Evolutionary conservation across 805 yeast genomes (phyloP), one percentile per base, ranked within the genome.

Genomic region (Starmerella apis): DNA sequence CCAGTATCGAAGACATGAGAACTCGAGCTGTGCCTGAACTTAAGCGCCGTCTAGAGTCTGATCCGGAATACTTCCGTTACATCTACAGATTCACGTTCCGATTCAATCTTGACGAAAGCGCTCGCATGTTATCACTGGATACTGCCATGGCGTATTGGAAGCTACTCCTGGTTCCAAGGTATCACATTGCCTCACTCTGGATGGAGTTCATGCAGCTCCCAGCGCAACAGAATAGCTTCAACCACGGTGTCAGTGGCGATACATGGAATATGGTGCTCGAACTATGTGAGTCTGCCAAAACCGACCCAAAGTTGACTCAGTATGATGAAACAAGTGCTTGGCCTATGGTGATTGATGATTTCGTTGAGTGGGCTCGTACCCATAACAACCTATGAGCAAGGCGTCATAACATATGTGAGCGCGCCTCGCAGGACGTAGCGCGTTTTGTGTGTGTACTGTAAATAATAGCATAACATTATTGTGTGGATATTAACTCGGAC

Each of bases 291-390:
- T 68, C 48, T 75, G 76, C 52, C 72, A 54, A 63, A 2, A 28
- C 50, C 16, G 83, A 85, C 52, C 77, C 83, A 0, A 54, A 61
- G 1, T 68, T 90, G 4, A 65, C 66, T 14, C 67, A 65, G 2
- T 88, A 87, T 64, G 88, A 83, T 58, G 92, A 82, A 56, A 75
- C 76, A 57, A 87, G 83, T 22, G 84, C 96, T 0, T 90, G 97
- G 97, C 98, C 97, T 4, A 77, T 84, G 48, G 69, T 86, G 16
- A 78, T 90, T 56, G 98, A 90, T 63, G 86, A 80, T 51, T 90
- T 77, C 61, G 83, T 86, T 4, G 54, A 51, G 8, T 43, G 46
- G 46, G 1, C 18, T 11, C 43, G 43, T 13, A 8, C 31, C 20
- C 14, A 24, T 19, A 37, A 37, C 4, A 22, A 6, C 5, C 3